Base-by-base conservation (phyloP, 805 yeast species). In the Blastobotrys chiropterorum region DNA sequence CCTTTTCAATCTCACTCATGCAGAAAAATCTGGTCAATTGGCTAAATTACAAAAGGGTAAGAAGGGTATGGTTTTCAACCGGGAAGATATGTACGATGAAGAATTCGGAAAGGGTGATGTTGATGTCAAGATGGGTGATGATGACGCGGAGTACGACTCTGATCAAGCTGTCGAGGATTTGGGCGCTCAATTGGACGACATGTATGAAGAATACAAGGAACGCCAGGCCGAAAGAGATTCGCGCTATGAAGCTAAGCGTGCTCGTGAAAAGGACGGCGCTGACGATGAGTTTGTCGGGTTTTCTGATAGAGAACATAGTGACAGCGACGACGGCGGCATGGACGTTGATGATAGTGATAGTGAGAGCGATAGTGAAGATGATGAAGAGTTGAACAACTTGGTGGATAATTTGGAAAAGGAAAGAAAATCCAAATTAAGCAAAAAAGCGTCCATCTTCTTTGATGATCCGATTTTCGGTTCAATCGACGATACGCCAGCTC, bases 21-120 rank as follows among this genome's bases (percentile, higher is more conserved):
- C 97, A 2, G 87, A 87, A 67, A 86, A 85, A 68, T 83, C 96
- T 2, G 98, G 97, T 44, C 80, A 85, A 57, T 69, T 89, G 51
- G 79, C 80, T 50, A 82, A 84, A 38, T 71, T 90, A 48, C 81
- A 86, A 11, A 81, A 79, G 61, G 97, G 97, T 70, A 86, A 85
- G 63, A 67, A 63, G 51, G 66, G 62, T 38, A 75, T 82, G 56
- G 75, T 73, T 21, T 47, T 68, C 2, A 67, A 63, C 14, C 65
- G 65, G 44, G 71, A 66, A 13, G 64, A 68, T 5, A 60, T 59
- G 14, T 57, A 51, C n/a, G 58, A 56, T n/a, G 61, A 53, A 15
- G 63, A 59, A 13, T 26, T 26, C 11, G 34, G 34, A 26, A 26
- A 26, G 34, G 34, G 34, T 26, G 34, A 26, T 26, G 34, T 26